These are phyloP conservation scores for Suillus fuscotomentosus DNA, from an alignment of 768 basidiomycete genomes.

Conservation along the genomic window DNA sequence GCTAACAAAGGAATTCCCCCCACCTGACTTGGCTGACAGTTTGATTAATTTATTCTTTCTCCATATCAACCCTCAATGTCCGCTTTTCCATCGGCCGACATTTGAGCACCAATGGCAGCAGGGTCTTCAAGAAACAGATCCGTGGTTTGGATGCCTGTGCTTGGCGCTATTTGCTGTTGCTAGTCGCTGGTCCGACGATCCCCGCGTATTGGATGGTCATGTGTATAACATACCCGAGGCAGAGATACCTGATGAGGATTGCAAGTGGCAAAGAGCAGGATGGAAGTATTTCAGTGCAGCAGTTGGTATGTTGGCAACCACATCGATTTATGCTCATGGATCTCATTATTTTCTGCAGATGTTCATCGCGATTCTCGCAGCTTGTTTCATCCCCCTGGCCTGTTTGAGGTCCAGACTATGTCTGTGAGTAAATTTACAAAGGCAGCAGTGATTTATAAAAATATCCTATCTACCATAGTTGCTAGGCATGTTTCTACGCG, in stretches of 20 bases:
- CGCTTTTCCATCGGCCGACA: constrained; percentile 69
- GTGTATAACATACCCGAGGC: constrained; percentile 21
- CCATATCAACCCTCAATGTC: constrained; percentile 56
- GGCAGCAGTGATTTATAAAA: neutral
- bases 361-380: constrained; percentile 50
- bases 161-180: constrained; percentile 68
- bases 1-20: constrained; percentile 54
- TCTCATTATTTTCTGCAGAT: constrained; percentile 32
- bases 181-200: constrained; percentile 63
- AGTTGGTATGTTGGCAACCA: constrained; percentile 38
- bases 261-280: constrained; percentile 55
- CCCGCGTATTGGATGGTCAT: constrained; percentile 47
- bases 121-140: constrained; percentile 50
- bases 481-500: constrained; percentile 53
- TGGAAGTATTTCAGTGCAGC: constrained; percentile 59
- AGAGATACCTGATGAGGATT: constrained; percentile 24
- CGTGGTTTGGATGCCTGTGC: constrained; percentile 61
- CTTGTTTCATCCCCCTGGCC: constrained; percentile 51
- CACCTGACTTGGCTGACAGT: constrained; percentile 51
- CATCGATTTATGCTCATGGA: constrained; percentile 5
- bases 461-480: constrained; percentile 36
- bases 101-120: constrained; percentile 63
- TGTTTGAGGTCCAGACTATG: constrained; percentile 65
- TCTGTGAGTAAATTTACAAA: constrained; percentile 35
- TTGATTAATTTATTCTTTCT: constrained; percentile 72